A percentile compares a stretch with the other conserved stretches of the same genome.
These are phyloP conservation scores for Fusarium foetens DNA, from an alignment of 2,329 filamentous ascomycete genomes.

Conservation along the genomic window DNA sequence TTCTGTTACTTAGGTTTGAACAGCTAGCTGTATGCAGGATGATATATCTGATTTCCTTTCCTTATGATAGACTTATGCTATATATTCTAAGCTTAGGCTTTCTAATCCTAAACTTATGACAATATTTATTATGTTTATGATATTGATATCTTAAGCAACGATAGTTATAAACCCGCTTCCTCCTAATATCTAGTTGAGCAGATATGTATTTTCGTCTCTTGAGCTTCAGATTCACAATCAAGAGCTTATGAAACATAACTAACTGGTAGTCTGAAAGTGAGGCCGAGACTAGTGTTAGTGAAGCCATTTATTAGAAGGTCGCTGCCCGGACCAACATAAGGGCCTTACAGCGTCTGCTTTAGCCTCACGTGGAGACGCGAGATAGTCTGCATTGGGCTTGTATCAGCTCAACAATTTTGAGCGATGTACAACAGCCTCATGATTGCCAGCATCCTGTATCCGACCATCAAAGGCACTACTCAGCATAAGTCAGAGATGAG, in stretches of 20 bases:
- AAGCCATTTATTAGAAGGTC: not conserved
- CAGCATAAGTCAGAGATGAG: not conserved
- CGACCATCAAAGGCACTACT: not conserved
- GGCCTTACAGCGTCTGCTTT: not conserved
- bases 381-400: not conserved
- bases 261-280: not conserved
- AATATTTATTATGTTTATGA: not conserved
- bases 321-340: not conserved
- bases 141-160: not conserved
- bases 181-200: not conserved
- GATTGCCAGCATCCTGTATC: not conserved
- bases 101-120: not conserved
- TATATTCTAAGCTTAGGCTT: not conserved
- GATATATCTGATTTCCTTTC: not conserved
- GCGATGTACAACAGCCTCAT: not conserved
- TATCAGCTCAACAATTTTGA: not conserved
- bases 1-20: rapidly evolving
- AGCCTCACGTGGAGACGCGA: not conserved
- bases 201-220: not conserved
- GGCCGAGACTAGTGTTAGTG: not conserved
- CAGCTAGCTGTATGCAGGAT: not conserved
- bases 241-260: not conserved
- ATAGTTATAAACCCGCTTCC: not conserved
- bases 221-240: not conserved
- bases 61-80: not conserved